phyloP scores from a whole-genome alignment of 345 rosid genomes.

The Pistacia atlantica region DNA sequence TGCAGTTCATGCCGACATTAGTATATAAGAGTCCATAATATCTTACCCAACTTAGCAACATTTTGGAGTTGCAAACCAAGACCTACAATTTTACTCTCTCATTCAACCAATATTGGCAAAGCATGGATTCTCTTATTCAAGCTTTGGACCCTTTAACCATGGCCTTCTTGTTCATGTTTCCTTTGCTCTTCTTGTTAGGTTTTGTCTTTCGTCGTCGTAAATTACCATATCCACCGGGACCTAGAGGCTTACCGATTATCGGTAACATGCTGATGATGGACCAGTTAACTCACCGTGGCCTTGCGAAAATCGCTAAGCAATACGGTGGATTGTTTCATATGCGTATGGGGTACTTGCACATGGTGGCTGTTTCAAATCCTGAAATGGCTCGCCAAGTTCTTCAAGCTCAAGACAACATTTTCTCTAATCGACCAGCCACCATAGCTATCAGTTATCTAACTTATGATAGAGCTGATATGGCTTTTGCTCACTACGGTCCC shows the following conservation, averaged over 20 bases:
- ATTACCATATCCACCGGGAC: constrained; percentile 83
- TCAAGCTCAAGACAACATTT: constrained; percentile 81
- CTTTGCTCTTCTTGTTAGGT: constrained; percentile 47
- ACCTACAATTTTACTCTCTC: background rate
- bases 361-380: constrained; percentile 70
- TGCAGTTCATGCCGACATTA: background rate
- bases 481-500: constrained; percentile 95
- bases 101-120: background rate
- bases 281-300: constrained; percentile 90
- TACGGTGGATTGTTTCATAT: constrained; percentile 90
- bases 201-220: constrained; percentile 38
- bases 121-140: constrained; percentile 38
- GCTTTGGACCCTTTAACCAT: constrained; percentile 30
- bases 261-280: constrained; percentile 93
- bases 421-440: constrained; percentile 89
- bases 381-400: constrained; percentile 78
- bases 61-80: constrained; percentile 22
- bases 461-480: constrained; percentile 92
- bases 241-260: constrained; percentile 76
- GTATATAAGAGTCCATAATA: constrained; percentile 30
- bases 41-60: constrained; percentile 28
- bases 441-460: constrained; percentile 83
- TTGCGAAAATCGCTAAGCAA: constrained; percentile 56
- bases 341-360: constrained; percentile 73
- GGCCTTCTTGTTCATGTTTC: constrained; percentile 34